These are phyloP conservation scores for Neurospora sp. DNA, from an alignment of 495 filamentous ascomycete genomes.

Conservation along the genomic window DNA sequence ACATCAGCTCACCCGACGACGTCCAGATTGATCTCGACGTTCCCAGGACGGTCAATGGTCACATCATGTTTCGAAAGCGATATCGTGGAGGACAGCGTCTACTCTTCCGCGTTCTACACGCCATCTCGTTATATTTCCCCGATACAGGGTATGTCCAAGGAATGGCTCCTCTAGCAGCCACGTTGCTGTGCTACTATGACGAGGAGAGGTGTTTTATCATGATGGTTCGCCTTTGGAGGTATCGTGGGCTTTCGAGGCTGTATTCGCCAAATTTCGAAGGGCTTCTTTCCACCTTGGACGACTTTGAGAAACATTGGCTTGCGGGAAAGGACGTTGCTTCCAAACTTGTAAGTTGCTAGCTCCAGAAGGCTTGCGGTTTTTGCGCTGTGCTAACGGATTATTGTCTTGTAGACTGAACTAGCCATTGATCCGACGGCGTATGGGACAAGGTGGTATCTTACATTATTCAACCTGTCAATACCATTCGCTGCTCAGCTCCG, in stretches of 20 bases:
- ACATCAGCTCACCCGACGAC: slow-evolving; percentile 73
- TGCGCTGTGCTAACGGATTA: slow-evolving; percentile 1
- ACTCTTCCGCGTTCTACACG: slow-evolving; percentile 86
- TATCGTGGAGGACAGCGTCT: slow-evolving; percentile 88
- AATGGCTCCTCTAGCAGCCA: slow-evolving; percentile 91
- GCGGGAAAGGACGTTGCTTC: slow-evolving; percentile 58
- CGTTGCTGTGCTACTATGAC: slow-evolving; percentile 91
- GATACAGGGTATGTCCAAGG: slow-evolving; percentile 94
- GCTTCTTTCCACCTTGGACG: slow-evolving; percentile 75
- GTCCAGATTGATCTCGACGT: slow-evolving; percentile 97
- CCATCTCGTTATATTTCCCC: slow-evolving; percentile 79
- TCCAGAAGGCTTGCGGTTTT: not conserved
- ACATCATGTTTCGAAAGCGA: slow-evolving; percentile 93
- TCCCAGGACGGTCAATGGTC: slow-evolving; percentile 84
- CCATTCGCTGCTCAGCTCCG: slow-evolving; percentile 95
- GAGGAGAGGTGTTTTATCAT: slow-evolving; percentile 92
- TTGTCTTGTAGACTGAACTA: slow-evolving; percentile 53
- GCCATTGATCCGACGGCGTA: slow-evolving; percentile 81
- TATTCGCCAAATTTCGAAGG: slow-evolving; percentile 79
- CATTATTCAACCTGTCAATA: slow-evolving; percentile 93
- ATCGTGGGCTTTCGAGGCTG: slow-evolving; percentile 74
- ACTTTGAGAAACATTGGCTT: slow-evolving; percentile 85
- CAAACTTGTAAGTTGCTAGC: slow-evolving; percentile 57
- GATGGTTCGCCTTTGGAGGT: slow-evolving; percentile 83
- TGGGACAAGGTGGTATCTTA: slow-evolving; percentile 94